phyloP scores from a whole-genome alignment of 2,329 filamentous ascomycete genomes.

The Alternaria sp. region DNA sequence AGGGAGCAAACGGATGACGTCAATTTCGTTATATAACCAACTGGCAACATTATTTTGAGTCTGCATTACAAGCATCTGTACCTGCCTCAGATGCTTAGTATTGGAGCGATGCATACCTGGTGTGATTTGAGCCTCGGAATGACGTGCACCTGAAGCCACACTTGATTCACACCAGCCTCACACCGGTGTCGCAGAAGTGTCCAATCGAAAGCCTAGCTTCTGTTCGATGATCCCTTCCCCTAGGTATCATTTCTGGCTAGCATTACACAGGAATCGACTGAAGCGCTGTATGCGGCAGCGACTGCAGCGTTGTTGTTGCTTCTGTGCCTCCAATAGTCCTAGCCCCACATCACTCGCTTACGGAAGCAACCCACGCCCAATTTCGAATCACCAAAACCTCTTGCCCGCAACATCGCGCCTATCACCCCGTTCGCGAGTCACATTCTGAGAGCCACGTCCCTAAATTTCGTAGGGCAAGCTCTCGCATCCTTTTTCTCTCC shows the following conservation, averaged over 20 bases:
- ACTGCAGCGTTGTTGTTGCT: slow-evolving; percentile 23
- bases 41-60: too few relatives aligned
- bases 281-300: slow-evolving; percentile 14
- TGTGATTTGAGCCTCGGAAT: slow-evolving; percentile 24
- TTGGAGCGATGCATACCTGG: neutral
- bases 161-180: neutral
- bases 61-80: neutral
- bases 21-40: too few relatives aligned
- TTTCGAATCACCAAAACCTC: slow-evolving; percentile 34
- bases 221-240: neutral
- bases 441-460: slow-evolving; percentile 52
- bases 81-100: neutral
- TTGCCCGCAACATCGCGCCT: slow-evolving; percentile 41
- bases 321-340: slow-evolving; percentile 22
- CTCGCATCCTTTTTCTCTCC: slow-evolving; percentile 42
- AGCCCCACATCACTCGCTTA: slow-evolving; percentile 23
- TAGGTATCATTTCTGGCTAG: neutral
- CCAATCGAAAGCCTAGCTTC: neutral
- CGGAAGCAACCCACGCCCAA: slow-evolving; percentile 24
- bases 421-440: slow-evolving; percentile 39
- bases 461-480: slow-evolving; percentile 50
- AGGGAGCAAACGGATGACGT: too few relatives aligned
- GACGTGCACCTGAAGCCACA: slow-evolving; percentile 23
- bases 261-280: slow-evolving; percentile 8
- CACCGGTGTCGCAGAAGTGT: neutral